These are phyloP conservation scores for Wallacemonas sp. DNA, from an alignment of 208 protist genomes.

Conservation along the genomic window DNA sequence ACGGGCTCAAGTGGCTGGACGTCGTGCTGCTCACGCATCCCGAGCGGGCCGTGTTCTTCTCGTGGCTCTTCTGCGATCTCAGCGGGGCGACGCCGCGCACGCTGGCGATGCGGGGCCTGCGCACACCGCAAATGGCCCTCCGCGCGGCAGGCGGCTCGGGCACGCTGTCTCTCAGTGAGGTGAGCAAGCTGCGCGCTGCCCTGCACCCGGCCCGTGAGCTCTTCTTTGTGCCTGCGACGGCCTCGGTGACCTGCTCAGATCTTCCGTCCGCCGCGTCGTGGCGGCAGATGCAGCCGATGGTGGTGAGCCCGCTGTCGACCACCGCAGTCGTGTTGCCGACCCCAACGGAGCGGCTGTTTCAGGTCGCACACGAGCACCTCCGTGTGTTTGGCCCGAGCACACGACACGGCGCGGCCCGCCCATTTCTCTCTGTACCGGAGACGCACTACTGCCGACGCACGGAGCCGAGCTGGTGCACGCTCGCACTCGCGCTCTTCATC, in stretches of 20 bases:
- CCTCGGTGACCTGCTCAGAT: background rate
- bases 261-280: constrained; percentile 3
- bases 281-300: constrained; percentile 13
- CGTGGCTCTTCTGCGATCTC: constrained; percentile 44
- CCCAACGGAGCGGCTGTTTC: constrained; percentile 9
- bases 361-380: constrained; percentile 3
- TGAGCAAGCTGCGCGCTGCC: background rate
- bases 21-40: constrained; percentile 28
- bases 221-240: background rate
- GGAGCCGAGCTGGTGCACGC: constrained; percentile 8
- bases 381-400: background rate
- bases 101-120: background rate
- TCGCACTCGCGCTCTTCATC: background rate
- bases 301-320: background rate
- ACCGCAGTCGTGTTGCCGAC: background rate
- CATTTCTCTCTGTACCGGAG: constrained; percentile 7
- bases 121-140: background rate
- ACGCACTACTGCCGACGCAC: constrained; percentile 11
- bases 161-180: background rate
- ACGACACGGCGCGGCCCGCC: background rate
- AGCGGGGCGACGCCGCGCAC: constrained; percentile 7
- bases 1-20: constrained; percentile 54
- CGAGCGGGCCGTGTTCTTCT: constrained; percentile 25
- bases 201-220: background rate
- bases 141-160: background rate